Conservation (phyloP, 345 rosid genomes). For the Leavenworthia alabamica region DNA sequence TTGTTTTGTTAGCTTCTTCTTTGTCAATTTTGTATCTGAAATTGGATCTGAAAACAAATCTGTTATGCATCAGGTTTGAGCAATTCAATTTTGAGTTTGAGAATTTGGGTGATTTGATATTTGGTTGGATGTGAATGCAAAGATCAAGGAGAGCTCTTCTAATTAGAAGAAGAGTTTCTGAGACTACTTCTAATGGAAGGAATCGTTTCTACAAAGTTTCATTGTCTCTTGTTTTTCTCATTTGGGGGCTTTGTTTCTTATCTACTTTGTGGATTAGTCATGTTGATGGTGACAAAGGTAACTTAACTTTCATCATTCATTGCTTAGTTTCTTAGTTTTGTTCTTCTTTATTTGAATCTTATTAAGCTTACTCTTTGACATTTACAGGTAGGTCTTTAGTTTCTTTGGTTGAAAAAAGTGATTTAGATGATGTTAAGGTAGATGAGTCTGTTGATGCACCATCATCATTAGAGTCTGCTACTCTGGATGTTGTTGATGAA, state of each 20-base stretch:
- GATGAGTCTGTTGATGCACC: constrained; percentile 31
- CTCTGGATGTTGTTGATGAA: too few species aligned
- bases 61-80: constrained; percentile 14
- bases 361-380: not conserved
- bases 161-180: constrained; percentile 66
- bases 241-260: constrained; percentile 72
- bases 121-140: constrained; percentile 83
- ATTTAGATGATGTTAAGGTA: constrained; percentile 10
- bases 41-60: constrained; percentile 21
- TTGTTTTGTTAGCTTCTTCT: not conserved
- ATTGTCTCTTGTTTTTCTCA: constrained; percentile 56
- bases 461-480: constrained; percentile 26
- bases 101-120: constrained; percentile 14
- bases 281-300: constrained; percentile 61
- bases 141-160: constrained; percentile 90
- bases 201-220: constrained; percentile 55
- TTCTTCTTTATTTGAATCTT: not conserved
- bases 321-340: too few species aligned
- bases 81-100: not conserved
- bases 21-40: not conserved
- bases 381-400: constrained; percentile 43
- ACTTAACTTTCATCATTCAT: too few species aligned
- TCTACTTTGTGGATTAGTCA: constrained; percentile 59
- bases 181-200: constrained; percentile 37
- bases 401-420: constrained; percentile 19